These are phyloP conservation scores for Gleditsia sinensis DNA, from an alignment of 306 rosid genomes.

Conservation along the genomic window DNA sequence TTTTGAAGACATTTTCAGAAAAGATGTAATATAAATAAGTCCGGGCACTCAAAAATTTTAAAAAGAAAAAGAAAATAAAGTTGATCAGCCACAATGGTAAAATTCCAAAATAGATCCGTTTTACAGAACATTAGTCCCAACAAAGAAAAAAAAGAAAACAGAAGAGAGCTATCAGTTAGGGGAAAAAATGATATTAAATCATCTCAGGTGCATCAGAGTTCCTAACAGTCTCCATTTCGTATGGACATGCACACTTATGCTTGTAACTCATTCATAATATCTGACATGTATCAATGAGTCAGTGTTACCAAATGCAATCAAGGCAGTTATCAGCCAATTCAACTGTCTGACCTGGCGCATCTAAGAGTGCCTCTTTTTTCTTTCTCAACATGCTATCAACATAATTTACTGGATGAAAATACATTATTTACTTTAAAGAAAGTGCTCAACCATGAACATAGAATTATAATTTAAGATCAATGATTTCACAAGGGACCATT, in stretches of 20 bases:
- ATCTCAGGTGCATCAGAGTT: background rate
- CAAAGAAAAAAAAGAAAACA: background rate
- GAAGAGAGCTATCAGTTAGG: background rate
- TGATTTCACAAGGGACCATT: slow-evolving; percentile 13
- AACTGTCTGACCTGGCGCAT: background rate
- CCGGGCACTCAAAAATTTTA: background rate
- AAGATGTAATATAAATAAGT: background rate
- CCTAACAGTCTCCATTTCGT: background rate
- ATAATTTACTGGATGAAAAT: background rate
- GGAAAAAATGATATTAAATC: background rate
- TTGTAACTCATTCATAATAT: background rate
- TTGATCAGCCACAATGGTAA: background rate
- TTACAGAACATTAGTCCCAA: background rate
- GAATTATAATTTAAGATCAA: slow-evolving; percentile 1
- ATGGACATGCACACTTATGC: background rate
- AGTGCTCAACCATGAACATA: background rate
- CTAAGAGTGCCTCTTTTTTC: background rate
- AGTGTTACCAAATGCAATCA: background rate
- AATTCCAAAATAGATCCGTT: background rate
- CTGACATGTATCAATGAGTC: background rate
- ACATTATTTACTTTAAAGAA: background rate
- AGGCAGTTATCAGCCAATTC: background rate
- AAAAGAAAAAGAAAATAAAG: background rate
- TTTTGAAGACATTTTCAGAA: background rate
- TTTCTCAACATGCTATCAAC: background rate